Percentiles rank a stretch among this genome's conserved stretches.
Conservation (phyloP, 169 alveolate species). For the Babesia divergens region DNA sequence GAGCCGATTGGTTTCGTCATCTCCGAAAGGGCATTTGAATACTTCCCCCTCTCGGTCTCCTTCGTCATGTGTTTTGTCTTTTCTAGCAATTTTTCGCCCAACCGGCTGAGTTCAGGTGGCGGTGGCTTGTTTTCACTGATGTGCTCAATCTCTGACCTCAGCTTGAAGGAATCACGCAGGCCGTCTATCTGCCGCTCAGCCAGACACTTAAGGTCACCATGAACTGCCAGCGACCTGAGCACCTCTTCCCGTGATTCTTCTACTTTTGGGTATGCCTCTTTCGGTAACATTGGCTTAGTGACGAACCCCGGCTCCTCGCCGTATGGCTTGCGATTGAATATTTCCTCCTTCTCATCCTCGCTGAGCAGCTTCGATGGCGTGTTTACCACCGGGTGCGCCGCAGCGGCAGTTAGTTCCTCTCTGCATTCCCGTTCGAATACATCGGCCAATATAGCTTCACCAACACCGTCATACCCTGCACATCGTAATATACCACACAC, state of each 20-base stretch:
- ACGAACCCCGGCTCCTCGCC: conserved; percentile 29
- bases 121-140: conserved; percentile 5
- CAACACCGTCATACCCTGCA: conserved; percentile 11
- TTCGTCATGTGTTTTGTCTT: not conserved
- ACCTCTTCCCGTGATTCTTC: conserved; percentile 16
- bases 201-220: conserved; percentile 9
- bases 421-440: conserved; percentile 2
- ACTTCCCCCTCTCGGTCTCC: conserved; percentile 1
- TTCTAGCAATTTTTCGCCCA: not conserved
- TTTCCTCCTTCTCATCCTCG: conserved; percentile 14
- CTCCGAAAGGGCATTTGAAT: conserved; percentile 19
- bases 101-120: not conserved
- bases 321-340: conserved; percentile 1
- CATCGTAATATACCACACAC: not conserved
- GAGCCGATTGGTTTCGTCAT: conserved; percentile 37
- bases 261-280: not conserved
- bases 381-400: conserved; percentile 27
- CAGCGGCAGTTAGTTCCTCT: conserved; percentile 17
- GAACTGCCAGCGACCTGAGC: conserved; percentile 18
- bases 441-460: not conserved
- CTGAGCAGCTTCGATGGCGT: conserved; percentile 33
- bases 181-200: conserved; percentile 3
- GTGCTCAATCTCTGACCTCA: conserved; percentile 27
- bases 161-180: conserved; percentile 21
- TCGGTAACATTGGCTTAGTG: conserved; percentile 24